These are phyloP conservation scores for Aurifilum marmelostoma DNA, from an alignment of 2,329 filamentous ascomycete genomes.

Conservation along the genomic window DNA sequence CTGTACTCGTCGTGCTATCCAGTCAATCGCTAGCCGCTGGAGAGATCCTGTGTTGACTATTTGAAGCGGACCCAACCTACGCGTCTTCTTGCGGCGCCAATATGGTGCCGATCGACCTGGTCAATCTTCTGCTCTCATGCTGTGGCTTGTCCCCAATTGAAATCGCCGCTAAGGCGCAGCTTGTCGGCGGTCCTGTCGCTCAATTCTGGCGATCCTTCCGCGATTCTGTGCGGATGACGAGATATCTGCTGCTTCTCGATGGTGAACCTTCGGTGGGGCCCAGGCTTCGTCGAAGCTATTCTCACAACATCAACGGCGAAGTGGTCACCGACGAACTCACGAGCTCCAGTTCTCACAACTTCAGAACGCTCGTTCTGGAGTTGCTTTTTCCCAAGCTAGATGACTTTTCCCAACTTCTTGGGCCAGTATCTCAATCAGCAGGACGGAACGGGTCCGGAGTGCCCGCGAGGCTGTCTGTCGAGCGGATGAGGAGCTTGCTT, in stretches of 20 bases:
- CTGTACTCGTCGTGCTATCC: not conserved
- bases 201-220: slow-evolving; percentile 52
- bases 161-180: slow-evolving; percentile 38
- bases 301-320: not conserved
- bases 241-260: slow-evolving; percentile 60
- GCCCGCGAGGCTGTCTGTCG: slow-evolving; percentile 53
- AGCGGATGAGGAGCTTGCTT: slow-evolving; percentile 56
- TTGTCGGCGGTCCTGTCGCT: slow-evolving; percentile 52
- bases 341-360: slow-evolving; percentile 42
- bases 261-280: slow-evolving; percentile 31
- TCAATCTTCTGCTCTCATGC: slow-evolving; percentile 71
- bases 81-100: slow-evolving; percentile 67
- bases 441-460: slow-evolving; percentile 46
- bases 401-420: slow-evolving; percentile 51
- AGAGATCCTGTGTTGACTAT: slow-evolving; percentile 13
- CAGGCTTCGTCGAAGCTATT: not conserved
- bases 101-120: slow-evolving; percentile 65
- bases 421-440: slow-evolving; percentile 45
- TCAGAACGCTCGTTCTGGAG: slow-evolving; percentile 57
- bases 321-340: slow-evolving; percentile 8
- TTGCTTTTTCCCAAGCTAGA: slow-evolving; percentile 57
- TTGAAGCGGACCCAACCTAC: slow-evolving; percentile 66
- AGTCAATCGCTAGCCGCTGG: slow-evolving; percentile 5
- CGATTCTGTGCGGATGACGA: slow-evolving; percentile 49
- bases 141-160: slow-evolving; percentile 55